Base-by-base conservation (phyloP, 164 flowering plant genomes). In the Kingdonia uniflora region DNA sequence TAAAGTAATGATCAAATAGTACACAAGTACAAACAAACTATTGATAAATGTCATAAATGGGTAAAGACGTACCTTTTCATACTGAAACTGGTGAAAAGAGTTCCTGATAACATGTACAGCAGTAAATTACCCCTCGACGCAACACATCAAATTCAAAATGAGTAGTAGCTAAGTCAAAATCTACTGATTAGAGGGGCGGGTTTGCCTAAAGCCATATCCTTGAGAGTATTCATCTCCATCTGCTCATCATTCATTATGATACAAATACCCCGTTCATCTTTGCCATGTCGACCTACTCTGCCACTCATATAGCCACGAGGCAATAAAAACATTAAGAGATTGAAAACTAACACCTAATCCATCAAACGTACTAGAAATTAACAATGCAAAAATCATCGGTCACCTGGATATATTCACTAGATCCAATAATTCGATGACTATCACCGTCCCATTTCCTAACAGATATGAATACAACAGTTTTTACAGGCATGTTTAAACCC, bases 401-500 rank as follows among this genome's bases (percentile, higher is more conserved):
- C 70, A 94, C 99, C 92, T 94, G 99, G 44, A 94, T 94, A 76
- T 94, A 94, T 77, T 94, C 99, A 63, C 97, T 95, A 47, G 96
- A 94, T 54, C 95, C 97, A 52, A 94, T 80, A 60, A 59, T 77
- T 13, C 99, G 87, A 73, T 89, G 85, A 64, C 95, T 87, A 64
- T 94, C 97, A 71, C 99, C 99, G 66, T 89, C 97, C 95, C 95
- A 94, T 71, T 94, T 94, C 70, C 75, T 88, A 24, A 84, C 80
- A 65, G 92, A 65, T 12, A 97, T 89, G 67, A 94, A 94, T 26
- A 94, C 96, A 49, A 89, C 97, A 48, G 99, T 94, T 74, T 89
- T 94, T 65, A 97, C 99, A 40, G 99, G 99, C 99, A 94, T 94
- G 65, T 89, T 94, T 60, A 94, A 80, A 38, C 99, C 99, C 99